A percentile compares a stretch with the other conserved stretches of the same genome.
phyloP scores from a whole-genome alignment of 306 rosid species.

The Sicyos baderoa region DNA sequence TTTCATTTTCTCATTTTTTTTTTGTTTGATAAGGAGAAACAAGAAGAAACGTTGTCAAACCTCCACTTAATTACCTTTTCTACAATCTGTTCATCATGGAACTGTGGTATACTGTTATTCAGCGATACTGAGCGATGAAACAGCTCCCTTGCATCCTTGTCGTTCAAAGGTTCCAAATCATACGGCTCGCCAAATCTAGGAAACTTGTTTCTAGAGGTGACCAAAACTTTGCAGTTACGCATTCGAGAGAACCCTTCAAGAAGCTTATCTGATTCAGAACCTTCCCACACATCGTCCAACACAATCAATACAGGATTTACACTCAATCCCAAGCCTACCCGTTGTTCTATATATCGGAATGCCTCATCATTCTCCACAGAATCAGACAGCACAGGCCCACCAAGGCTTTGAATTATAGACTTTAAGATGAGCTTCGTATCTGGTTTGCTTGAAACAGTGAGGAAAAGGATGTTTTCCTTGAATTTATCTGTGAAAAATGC shows the following conservation, averaged over 20 bases:
- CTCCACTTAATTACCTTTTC: neutral
- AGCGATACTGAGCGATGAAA: conserved; percentile 4
- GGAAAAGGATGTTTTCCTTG: conserved; percentile 2
- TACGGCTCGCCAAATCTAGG: conserved; percentile 15
- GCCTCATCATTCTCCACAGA: neutral
- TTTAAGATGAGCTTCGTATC: conserved; percentile 11
- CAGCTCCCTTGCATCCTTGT: conserved; percentile 1
- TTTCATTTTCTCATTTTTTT: no score
- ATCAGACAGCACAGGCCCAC: neutral
- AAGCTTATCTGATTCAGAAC: neutral
- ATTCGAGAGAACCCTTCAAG: conserved; percentile 6
- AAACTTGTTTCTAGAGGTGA: conserved; percentile 12
- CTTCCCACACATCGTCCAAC: conserved; percentile 17
- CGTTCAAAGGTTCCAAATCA: conserved; percentile 3
- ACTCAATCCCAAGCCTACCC: neutral
- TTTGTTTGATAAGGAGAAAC: no score
- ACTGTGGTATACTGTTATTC: neutral
- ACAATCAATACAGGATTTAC: conserved; percentile 12
- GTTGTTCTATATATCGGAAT: neutral
- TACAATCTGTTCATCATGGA: conserved; percentile 6
- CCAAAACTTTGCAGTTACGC: conserved; percentile 1
- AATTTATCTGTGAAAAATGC: conserved; percentile 2
- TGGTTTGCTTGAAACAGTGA: conserved; percentile 12
- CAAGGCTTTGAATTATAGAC: neutral
- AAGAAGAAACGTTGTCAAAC: no score